phyloP scores from a whole-genome alignment of 148 eudicot genomes.

The Fagopyrum esculentum region DNA sequence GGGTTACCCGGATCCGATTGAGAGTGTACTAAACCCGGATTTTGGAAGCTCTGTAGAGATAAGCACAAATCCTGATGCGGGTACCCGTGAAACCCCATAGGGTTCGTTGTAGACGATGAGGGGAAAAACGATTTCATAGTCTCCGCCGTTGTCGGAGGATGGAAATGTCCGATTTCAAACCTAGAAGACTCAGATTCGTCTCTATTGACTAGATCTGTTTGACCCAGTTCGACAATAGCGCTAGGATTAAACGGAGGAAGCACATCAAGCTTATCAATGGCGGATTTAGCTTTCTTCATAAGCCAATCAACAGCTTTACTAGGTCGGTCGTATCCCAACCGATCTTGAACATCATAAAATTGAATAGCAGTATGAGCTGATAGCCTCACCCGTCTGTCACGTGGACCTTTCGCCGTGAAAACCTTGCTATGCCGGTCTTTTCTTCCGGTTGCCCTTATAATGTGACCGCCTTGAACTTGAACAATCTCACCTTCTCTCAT shows the following conservation, averaged over 20 bases:
- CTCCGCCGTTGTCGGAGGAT: background rate
- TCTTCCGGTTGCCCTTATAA: constrained; percentile 32
- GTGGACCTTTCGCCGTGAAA: constrained; percentile 36
- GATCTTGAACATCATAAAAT: constrained; percentile 46
- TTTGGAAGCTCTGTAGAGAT: constrained; percentile 11
- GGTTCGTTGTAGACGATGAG: background rate
- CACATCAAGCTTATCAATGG: constrained; percentile 32
- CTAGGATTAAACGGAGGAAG: constrained; percentile 28
- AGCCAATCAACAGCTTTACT: constrained; percentile 51
- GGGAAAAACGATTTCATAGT: background rate
- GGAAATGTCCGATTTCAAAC: background rate
- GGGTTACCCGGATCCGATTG: constrained; percentile 12
- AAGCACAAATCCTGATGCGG: constrained; percentile 14
- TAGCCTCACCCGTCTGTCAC: constrained; percentile 39
- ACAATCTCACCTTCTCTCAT: constrained; percentile 24
- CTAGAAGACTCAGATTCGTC: background rate
- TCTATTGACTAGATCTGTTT: background rate
- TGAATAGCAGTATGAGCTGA: constrained; percentile 45
- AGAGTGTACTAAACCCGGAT: background rate
- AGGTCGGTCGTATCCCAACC: constrained; percentile 41
- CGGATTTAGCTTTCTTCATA: constrained; percentile 30
- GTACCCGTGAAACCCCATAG: constrained; percentile 3
- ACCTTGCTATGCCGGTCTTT: constrained; percentile 53
- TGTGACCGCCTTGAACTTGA: constrained; percentile 41
- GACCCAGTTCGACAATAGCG: background rate